Base-by-base conservation (phyloP, 352 stramenopile genomes). In the Blastocystis sp. region DNA sequence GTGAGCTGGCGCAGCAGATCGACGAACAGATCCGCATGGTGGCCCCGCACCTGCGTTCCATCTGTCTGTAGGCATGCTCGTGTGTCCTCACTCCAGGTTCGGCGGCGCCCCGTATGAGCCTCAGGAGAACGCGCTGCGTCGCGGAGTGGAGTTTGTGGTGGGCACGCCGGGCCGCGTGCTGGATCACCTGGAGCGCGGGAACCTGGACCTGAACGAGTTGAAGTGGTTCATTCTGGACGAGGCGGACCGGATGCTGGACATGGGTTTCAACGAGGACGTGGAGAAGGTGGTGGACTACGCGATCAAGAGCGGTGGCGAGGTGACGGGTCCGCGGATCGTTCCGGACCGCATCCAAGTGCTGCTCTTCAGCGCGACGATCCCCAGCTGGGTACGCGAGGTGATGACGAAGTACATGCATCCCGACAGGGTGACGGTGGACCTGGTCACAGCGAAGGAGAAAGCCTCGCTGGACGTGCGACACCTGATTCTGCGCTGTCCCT, bases 1-100 rank as follows among this genome's bases (percentile, higher is more conserved):
- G 96, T 87, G 96, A 99, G 88, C 89, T 99, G 61, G 96, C 96
- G 38, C 94, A 95, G 84, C 96, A 99, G 90, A 95, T 99, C 53
- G 91, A 93, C 46, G 89, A 92, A 32, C 90, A 93, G 75, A 73
- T 87, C 18, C 73, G 53, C 46, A 73, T 85, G 75, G 36, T 71
- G 1, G 75, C 54, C 44, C 54, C 59, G 11, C 38, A 24, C 53
- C 75, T 85, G 8, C 59, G 75, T 36, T 54, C 75, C 34, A 29
- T 73, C 1, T 69, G 44, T 69, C 67, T 65, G 63, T 78, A 54
- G 0, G 21, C 34, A 21, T 64, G 11, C 27, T 77, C 18, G 40
- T 24, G 21, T 16, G 8, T 8, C 0, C n/a, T 21, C 48, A 34
- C 40, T 34, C 40, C 78, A 65, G 2, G 85, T 97, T 97, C 88